Conservation (phyloP, 176 grass and related monocot species). For the Saccharum officinarum region DNA sequence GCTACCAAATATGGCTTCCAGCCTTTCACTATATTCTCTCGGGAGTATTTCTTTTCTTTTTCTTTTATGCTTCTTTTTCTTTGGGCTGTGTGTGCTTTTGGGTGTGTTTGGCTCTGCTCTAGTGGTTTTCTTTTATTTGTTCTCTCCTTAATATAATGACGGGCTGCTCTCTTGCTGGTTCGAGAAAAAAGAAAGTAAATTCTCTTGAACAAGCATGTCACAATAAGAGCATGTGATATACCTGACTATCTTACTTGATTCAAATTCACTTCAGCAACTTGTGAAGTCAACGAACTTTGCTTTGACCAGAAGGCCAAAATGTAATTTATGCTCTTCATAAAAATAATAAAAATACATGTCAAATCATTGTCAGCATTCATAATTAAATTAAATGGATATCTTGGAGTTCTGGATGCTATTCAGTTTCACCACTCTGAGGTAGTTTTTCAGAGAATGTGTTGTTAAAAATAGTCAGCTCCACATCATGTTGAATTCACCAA, state of each 20-base stretch:
- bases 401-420: background rate
- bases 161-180: background rate
- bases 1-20: background rate
- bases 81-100: no score
- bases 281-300: background rate
- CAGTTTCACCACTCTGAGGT: conserved; percentile 2
- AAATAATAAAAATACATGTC: background rate
- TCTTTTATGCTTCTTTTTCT: no score
- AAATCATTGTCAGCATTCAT: background rate
- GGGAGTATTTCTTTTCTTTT: no score
- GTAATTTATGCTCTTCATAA: background rate
- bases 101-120: no score
- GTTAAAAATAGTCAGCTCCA: background rate
- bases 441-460: background rate
- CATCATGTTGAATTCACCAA: background rate
- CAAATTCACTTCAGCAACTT: background rate
- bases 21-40: background rate
- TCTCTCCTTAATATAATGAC: no score
- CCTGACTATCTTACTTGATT: background rate
- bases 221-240: conserved; percentile 4
- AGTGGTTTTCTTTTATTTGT: no score
- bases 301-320: background rate
- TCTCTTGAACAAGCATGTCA: background rate
- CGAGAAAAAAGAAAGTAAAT: background rate
- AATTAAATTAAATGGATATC: background rate